phyloP scores from a whole-genome alignment of 192 early-diverging fungal species.

The Coemansia sp. region DNA sequence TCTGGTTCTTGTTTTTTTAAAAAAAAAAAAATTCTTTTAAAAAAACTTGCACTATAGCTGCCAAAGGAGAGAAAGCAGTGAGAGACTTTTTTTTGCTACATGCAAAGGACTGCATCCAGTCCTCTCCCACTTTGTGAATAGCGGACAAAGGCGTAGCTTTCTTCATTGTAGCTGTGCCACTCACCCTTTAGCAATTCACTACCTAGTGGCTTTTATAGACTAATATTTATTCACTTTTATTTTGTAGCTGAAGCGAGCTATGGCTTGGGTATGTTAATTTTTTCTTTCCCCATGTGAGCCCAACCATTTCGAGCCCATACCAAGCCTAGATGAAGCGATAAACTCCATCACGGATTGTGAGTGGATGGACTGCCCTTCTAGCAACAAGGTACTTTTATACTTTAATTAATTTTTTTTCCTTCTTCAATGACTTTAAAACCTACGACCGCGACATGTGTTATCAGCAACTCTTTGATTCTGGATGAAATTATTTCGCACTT shows the following conservation, averaged over 20 bases:
- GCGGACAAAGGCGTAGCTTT: not conserved
- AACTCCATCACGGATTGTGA: not conserved
- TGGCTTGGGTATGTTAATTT: not conserved
- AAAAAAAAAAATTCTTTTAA: not conserved
- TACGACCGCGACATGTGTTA: not conserved
- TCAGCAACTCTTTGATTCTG: slow-evolving; percentile 5
- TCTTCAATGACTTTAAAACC: not conserved
- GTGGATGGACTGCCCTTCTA: not conserved
- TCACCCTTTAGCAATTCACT: no score
- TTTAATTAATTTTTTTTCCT: not conserved
- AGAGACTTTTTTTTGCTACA: not conserved
- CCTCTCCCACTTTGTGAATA: not conserved
- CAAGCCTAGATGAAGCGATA: not conserved
- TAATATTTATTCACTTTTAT: not conserved
- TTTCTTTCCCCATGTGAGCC: not conserved
- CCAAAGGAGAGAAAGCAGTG: not conserved
- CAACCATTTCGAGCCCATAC: not conserved
- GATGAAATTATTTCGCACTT: not conserved
- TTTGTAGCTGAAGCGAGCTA: not conserved
- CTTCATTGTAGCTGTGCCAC: not conserved
- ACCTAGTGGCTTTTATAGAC: not conserved
- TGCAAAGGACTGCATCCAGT: not conserved
- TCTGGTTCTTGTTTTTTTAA: not conserved
- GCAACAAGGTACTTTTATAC: not conserved
- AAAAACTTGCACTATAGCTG: not conserved